Base-by-base conservation (phyloP, 2,329 filamentous ascomycete species). In the Diaporthe velutina region DNA sequence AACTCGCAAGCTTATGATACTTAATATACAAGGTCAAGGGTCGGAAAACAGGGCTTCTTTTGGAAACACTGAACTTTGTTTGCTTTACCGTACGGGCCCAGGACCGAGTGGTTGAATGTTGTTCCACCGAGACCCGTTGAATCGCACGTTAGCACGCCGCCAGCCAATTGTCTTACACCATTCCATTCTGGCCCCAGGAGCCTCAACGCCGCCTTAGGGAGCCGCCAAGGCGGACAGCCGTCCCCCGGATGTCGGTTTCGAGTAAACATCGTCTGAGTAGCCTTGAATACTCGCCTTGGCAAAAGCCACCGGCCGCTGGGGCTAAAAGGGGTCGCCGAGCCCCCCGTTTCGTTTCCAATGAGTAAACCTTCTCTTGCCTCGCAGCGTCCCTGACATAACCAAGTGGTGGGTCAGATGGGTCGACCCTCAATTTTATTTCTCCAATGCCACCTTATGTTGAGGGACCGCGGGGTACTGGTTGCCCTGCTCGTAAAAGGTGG, bases 161-260 rank as follows among this genome's bases (percentile, higher is more conserved):
- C 22, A 30, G 38, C 58, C 58, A 64, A 64, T 64, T 64, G 45
- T 67, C 61, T 67, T 67, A 52, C 61, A 67, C 61, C 42, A 17
- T 67, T 67, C 30, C 45, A 25, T 25, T 52, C 13, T 50, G 40
- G 42, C 30, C 6, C 30, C 1, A 12, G 28, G 30, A 38, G 61
- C 61, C 45, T 33, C 61, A 67, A 52, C 45, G 42, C 28, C 61
- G 28, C 30, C 28, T 25, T 50, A 28, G 61, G 61, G 19, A 67
- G 42, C 61, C 25, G 42, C 61, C 61, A 67, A 67, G 61, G 61
- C 61, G 61, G 61, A 67, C 30, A 45, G 13, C 19, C 61, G 9
- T 35, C 61, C 61, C 28, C 61, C 61, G 61, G 7, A 50, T 38
- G 61, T 67, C 61, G 30, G 30, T 52, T 52, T 67, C 13, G 22